Evolutionary conservation across 1,284 basidiomycete genomes (phyloP).

Genomic region (Ganoderma sinense): DNA sequence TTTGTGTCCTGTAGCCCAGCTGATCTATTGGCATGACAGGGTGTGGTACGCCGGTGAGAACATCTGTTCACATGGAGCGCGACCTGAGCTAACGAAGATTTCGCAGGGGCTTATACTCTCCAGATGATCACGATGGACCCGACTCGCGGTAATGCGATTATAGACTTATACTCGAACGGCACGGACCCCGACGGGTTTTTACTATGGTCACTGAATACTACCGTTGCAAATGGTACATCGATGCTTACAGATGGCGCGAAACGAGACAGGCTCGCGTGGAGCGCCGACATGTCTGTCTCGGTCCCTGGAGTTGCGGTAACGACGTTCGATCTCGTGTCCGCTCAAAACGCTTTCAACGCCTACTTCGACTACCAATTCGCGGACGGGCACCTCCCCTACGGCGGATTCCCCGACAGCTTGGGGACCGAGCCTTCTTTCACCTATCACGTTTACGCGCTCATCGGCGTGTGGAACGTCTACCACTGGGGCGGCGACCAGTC

Average conservation of each 20-base stretch:
- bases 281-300: conserved; percentile 29
- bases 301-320: conserved; percentile 28
- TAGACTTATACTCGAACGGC: neutral
- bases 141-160: conserved; percentile 21
- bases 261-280: conserved; percentile 30
- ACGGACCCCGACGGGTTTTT: conserved; percentile 10
- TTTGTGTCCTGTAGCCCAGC: neutral
- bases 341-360: conserved; percentile 27
- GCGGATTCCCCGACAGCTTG: conserved; percentile 23
- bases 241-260: conserved; percentile 27
- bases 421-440: conserved; percentile 25
- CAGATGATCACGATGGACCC: conserved; percentile 29
- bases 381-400: conserved; percentile 23
- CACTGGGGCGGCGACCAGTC: conserved; percentile 28
- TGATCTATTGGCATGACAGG: conserved; percentile 7
- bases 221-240: conserved; percentile 25
- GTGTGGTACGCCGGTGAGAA: conserved; percentile 30
- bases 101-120: conserved; percentile 26
- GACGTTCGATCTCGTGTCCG: conserved; percentile 26
- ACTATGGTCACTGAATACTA: conserved; percentile 25
- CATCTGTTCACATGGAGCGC: too few relatives aligned
- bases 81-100: neutral
- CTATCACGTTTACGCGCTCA: conserved; percentile 29
- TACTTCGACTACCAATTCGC: conserved; percentile 21
- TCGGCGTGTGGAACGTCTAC: conserved; percentile 31